Evolutionary conservation across 768 basidiomycete genomes (phyloP), one percentile per base, ranked within the genome.

Genomic region (Calocera cornea): DNA sequence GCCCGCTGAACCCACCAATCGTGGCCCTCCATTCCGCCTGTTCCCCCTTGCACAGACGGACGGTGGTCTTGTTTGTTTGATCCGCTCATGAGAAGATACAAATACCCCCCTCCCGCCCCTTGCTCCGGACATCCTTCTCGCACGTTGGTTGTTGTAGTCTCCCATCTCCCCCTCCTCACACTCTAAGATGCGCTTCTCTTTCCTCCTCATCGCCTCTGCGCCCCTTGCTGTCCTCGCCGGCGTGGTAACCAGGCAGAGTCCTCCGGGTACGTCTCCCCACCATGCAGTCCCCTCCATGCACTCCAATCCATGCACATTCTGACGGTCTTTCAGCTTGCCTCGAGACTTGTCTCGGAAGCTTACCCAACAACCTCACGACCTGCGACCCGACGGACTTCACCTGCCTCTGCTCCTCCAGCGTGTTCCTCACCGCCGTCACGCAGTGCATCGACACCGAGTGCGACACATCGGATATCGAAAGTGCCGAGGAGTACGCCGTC

Each of bases 181-280:
- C 60, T 14, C 2, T 27, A 66, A n/a, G 11, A 66, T 66, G 65
- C 65, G 65, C 65, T 66, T 66, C 40, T 44, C 41, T 17, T 16
- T 44, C 7, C 38, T 66, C 41, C 36, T 33, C 65, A 17, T 27
- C 7, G 41, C 41, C 36, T 3, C 65, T 44, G 29, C 36, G 27
- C 17, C 41, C 22, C 36, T 47, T 27, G 14, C 31, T 17, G 40
- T 47, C 65, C 22, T 65, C 33, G 54, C 54, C 8, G 54, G 14
- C 7, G 2, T 60, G 5, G 16, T 60, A 16, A 27, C 11, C 24
- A 60, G 54, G 54, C 54, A 60, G 54, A 29, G 16, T 19, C 54
- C 54, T 60, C 54, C 54, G 7, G 54, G 54, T 60, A 31, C 31
- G 54, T 60, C 24, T 22, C 5, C 24, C 27, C 12, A 50, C 5